Evolutionary conservation across 2,329 filamentous ascomycete genomes (phyloP).

Genomic region (Alternaria triticina): DNA sequence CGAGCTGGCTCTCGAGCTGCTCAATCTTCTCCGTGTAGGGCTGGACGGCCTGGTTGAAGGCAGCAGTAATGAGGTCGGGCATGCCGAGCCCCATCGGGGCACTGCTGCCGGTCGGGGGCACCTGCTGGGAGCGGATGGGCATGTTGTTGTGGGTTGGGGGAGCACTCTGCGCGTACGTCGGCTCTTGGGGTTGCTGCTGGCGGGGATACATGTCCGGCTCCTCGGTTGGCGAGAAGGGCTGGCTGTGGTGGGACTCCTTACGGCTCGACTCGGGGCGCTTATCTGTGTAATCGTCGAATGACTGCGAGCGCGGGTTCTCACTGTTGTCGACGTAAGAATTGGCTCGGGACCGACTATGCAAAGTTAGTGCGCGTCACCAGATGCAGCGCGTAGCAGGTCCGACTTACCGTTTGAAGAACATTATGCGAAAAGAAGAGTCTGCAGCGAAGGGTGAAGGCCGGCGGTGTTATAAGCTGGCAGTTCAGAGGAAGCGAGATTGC

Average conservation of each 20-base stretch:
- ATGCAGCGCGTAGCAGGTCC: neutral
- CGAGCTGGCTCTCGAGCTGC: conserved; percentile 57
- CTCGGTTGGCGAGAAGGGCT: conserved; percentile 34
- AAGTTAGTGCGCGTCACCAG: conserved; percentile 2
- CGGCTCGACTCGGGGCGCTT: conserved; percentile 50
- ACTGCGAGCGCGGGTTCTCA: conserved; percentile 49
- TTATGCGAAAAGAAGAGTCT: conserved; percentile 40
- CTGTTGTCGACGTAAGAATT: conserved; percentile 58
- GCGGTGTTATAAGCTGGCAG: conserved; percentile 30
- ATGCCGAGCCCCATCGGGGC: conserved; percentile 49
- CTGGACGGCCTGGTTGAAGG: conserved; percentile 60
- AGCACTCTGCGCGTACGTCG: conserved; percentile 26
- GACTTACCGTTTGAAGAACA: conserved; percentile 54
- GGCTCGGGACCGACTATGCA: conserved; percentile 50
- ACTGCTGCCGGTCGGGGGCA: conserved; percentile 29
- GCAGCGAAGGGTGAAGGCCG: conserved; percentile 22
- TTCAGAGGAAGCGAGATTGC: conserved; percentile 23
- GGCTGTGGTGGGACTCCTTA: conserved; percentile 42
- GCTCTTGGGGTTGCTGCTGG: conserved; percentile 50
- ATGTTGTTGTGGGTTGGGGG: conserved; percentile 29
- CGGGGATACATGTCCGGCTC: conserved; percentile 55
- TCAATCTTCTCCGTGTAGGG: conserved; percentile 62
- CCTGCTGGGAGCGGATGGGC: conserved; percentile 30
- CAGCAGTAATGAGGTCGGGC: conserved; percentile 58
- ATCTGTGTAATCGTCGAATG: conserved; percentile 50